These are phyloP conservation scores for Hanseniaspora clermontiae DNA, from an alignment of 805 yeast genomes.

Conservation along the genomic window DNA sequence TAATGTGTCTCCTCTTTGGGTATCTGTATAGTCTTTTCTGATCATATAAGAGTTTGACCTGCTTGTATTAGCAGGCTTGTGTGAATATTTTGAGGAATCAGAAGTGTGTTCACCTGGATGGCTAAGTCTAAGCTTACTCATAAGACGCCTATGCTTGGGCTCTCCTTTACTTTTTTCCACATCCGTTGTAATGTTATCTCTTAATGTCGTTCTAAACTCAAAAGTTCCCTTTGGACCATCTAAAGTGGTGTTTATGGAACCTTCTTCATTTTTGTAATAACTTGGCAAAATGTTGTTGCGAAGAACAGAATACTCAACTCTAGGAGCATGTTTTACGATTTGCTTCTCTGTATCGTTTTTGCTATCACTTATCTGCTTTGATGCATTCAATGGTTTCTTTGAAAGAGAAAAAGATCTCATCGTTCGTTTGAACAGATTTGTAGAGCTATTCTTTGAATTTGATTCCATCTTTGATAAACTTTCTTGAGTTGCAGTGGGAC, in stretches of 20 bases:
- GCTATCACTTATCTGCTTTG: not conserved
- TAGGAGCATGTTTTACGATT: not conserved
- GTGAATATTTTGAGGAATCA: not conserved
- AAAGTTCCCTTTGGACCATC: not conserved
- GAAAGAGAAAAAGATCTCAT: slow-evolving; percentile 9
- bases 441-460: not conserved
- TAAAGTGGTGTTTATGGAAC: slow-evolving; percentile 22
- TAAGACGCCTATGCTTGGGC: not conserved
- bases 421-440: slow-evolving; percentile 2
- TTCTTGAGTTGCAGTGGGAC: not conserved
- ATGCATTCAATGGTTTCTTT: not conserved
- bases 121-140: not conserved
- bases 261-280: not conserved
- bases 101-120: not conserved
- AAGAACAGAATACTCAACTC: slow-evolving; percentile 1
- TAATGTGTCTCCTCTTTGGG: not conserved
- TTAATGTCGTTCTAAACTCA: not conserved
- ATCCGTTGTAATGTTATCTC: not conserved
- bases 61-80: too few relatives aligned
- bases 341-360: not conserved
- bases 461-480: not conserved
- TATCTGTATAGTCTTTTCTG: not conserved
- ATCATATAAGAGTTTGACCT: not conserved
- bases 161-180: not conserved
- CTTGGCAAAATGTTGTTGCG: slow-evolving; percentile 3